Conservation (phyloP, 2,329 filamentous ascomycete genomes). For the Talaromyces sp. region DNA sequence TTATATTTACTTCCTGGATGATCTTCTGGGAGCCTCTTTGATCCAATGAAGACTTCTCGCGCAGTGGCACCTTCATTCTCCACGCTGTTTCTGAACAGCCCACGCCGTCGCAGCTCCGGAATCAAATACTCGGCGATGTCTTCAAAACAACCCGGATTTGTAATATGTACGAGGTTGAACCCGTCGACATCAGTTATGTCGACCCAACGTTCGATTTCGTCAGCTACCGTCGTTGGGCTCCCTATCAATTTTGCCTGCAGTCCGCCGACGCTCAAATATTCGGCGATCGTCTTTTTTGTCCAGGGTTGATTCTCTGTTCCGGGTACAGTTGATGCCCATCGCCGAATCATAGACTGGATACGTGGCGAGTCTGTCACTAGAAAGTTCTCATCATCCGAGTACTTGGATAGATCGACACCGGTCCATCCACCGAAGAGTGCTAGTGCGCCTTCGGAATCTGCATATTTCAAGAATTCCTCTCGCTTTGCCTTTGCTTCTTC, state of each 20-base stretch:
- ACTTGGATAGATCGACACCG: constrained; percentile 41
- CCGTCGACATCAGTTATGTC: constrained; percentile 19
- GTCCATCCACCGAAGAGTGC: constrained; percentile 47
- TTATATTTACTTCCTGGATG: constrained; percentile 34
- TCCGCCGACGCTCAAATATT: constrained; percentile 31
- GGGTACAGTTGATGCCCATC: constrained; percentile 41
- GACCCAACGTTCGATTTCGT: constrained; percentile 29
- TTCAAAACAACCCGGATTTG: constrained; percentile 18
- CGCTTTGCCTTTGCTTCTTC: constrained; percentile 42
- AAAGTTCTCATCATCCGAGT: constrained; percentile 45
- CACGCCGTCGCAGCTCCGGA: constrained; percentile 25
- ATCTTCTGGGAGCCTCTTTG: constrained; percentile 19
- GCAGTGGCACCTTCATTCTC: constrained; percentile 33
- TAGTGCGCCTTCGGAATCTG: constrained; percentile 41
- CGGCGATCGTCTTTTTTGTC: constrained; percentile 33
- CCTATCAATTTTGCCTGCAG: constrained; percentile 34
- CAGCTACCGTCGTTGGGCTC: constrained; percentile 32
- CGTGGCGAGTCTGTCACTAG: constrained; percentile 40
- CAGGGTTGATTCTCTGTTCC: constrained; percentile 37
- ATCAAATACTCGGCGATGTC: constrained; percentile 20
- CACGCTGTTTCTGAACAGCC: constrained; percentile 36
- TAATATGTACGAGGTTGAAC: constrained; percentile 19
- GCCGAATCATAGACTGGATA: constrained; percentile 41
- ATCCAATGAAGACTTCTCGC: constrained; percentile 33
- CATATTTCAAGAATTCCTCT: constrained; percentile 39